These are phyloP conservation scores for Curvularia spicifera DNA, from an alignment of 2,329 filamentous ascomycete genomes.

Conservation along the genomic window DNA sequence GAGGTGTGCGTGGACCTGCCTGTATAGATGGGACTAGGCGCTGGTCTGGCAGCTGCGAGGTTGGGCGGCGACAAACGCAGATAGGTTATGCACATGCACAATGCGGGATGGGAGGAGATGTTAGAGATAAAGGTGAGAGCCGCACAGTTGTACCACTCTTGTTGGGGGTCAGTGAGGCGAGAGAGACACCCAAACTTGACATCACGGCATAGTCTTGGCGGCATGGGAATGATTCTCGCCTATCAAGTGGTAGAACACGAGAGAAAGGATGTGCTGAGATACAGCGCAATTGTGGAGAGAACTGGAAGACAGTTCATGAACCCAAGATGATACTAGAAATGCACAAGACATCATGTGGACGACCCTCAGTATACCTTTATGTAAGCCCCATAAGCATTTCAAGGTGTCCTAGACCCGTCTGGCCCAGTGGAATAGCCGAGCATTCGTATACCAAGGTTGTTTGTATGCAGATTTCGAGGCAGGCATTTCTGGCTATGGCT, in stretches of 20 bases:
- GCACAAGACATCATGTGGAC: background rate
- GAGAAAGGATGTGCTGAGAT: background rate
- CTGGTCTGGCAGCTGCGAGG: constrained; percentile 3
- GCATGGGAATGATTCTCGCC: background rate
- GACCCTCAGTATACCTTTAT: background rate
- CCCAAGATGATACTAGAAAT: background rate
- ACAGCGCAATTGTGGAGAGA: background rate
- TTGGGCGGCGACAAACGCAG: constrained; percentile 1
- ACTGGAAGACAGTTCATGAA: background rate
- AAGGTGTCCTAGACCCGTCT: background rate
- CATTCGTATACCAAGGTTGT: background rate
- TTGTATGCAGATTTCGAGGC: background rate
- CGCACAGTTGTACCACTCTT: background rate
- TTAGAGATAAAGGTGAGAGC: background rate
- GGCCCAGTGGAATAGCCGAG: background rate
- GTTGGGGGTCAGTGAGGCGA: background rate
- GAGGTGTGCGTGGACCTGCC: constrained; percentile 13
- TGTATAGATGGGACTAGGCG: constrained; percentile 22
- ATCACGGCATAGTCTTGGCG: background rate
- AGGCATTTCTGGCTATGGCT: background rate
- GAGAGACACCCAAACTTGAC: background rate
- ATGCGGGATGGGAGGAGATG: background rate
- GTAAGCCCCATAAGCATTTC: background rate
- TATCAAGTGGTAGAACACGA: background rate
- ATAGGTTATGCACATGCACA: constrained; percentile 14